Evolutionary conservation across 2,329 filamentous ascomycete species (phyloP), one percentile per base, ranked within the genome.

Genomic region (Elsinoe batatas): DNA sequence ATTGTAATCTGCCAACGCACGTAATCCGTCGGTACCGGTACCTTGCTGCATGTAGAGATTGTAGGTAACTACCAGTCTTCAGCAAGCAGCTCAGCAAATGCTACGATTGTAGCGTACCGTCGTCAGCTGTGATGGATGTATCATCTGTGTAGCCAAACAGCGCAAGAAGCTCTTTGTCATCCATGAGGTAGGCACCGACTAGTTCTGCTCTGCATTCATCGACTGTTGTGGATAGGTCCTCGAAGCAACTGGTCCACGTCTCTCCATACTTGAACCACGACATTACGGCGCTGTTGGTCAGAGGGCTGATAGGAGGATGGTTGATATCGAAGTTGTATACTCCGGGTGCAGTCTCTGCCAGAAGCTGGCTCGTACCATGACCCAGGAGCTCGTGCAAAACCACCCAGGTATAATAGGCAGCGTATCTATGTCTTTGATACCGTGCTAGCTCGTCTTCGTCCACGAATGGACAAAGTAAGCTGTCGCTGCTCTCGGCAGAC

Each of bases 191-290:
- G 89, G 96, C 95, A 51, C 91, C 91, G 10, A 96, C 91, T 64
- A 90, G 86, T 69, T 97, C 91, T 3, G 91, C 91, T 56, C 91
- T 84, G 69, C 91, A 96, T 71, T 96, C 91, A 71, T 97, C 91
- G 65, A 95, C 95, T 12, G 85, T 88, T 3, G 86, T 88, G 36
- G 91, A 89, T 60, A 94, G 82, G 59, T 86, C 82, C 20, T 91
- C 90, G 66, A 97, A 97, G 0, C 95, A 88, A 4, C 85, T 89
- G 56, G 88, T 87, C 91, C 91, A 97, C 0, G 91, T 97, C 71
- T 96, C 88, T 2, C 90, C 90, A 2, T 89, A 89, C 71, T 93
- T 95, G 75, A 96, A 97, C 84, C 87, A 96, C 1, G 85, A 88
- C 1, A 80, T 81, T 44, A 96, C 77, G 1, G 87, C 86, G 70